These are phyloP conservation scores for Komagataea norvegica DNA, from an alignment of 1,139 yeast species.

Conservation along the genomic window DNA sequence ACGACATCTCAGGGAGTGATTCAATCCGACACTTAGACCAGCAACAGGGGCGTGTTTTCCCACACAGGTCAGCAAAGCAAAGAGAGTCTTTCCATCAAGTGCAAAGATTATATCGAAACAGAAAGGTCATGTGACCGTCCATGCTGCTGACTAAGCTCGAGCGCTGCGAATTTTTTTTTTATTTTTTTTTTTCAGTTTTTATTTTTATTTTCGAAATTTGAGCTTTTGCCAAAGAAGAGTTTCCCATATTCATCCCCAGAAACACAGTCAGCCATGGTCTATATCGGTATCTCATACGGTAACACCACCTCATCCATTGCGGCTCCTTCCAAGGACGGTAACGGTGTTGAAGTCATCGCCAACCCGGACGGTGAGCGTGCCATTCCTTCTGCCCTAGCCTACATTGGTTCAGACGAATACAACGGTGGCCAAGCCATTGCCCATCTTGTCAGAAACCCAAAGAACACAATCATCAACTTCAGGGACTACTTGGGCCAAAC, in stretches of 20 bases:
- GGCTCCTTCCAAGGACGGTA: conserved; percentile 79
- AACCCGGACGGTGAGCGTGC: conserved; percentile 99
- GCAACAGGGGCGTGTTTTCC: too few species aligned
- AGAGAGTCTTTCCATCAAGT: not conserved
- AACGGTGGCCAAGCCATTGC: conserved; percentile 96
- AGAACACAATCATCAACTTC: conserved; percentile 83
- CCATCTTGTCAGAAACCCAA: conserved; percentile 86
- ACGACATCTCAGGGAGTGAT: conserved; percentile 22
- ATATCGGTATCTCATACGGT: conserved; percentile 95
- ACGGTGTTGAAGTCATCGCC: conserved; percentile 87
- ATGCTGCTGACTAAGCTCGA: not conserved
- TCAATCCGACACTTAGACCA: too few species aligned
- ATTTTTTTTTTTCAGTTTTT: not conserved
- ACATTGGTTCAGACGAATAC: conserved; percentile 91
- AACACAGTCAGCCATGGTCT: conserved; percentile 32
- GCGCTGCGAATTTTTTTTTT: not conserved
- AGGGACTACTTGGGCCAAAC: conserved; percentile 85
- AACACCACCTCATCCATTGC: conserved; percentile 95
- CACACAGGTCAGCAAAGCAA: not conserved
- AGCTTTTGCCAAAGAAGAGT: too few species aligned
- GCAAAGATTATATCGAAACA: not conserved
- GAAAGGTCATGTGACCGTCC: not conserved
- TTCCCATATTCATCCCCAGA: too few species aligned
- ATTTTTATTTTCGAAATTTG: too few species aligned
- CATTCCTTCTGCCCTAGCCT: conserved; percentile 88